phyloP scores from a whole-genome alignment of 805 yeast species.

The Metschnikowia santaceciliae region DNA sequence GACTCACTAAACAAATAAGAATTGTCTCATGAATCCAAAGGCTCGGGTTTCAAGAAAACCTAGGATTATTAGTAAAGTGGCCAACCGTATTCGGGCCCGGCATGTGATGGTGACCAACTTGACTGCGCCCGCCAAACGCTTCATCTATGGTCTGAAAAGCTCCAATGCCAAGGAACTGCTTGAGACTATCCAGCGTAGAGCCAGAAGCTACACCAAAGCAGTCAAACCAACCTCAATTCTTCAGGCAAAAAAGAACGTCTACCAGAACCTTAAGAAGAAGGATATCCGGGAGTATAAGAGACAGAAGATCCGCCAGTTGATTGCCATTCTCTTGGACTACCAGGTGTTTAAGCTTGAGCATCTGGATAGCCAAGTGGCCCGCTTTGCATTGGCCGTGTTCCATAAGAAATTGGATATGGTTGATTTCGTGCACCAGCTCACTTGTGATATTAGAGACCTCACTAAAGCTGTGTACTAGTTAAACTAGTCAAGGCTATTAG shows the following conservation, averaged over 20 bases:
- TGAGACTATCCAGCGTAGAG: neutral
- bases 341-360: neutral
- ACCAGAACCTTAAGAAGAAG: neutral
- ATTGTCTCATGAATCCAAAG: neutral
- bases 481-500: too few species aligned
- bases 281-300: neutral
- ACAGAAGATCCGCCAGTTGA: neutral
- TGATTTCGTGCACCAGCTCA: neutral
- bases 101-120: neutral
- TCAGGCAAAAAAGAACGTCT: neutral
- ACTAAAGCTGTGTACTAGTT: neutral
- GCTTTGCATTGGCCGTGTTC: neutral
- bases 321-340: neutral
- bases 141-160: neutral
- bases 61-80: neutral
- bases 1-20: too few species aligned
- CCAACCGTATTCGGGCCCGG: neutral
- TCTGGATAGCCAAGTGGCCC: neutral
- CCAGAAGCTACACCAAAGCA: neutral
- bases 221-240: neutral
- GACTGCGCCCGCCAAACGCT: neutral
- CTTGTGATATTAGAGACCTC: neutral
- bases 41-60: neutral
- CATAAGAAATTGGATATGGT: neutral
- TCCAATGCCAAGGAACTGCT: neutral